Base-by-base conservation (phyloP, 1,284 basidiomycete genomes). In the Agroathelia rolfsii region DNA sequence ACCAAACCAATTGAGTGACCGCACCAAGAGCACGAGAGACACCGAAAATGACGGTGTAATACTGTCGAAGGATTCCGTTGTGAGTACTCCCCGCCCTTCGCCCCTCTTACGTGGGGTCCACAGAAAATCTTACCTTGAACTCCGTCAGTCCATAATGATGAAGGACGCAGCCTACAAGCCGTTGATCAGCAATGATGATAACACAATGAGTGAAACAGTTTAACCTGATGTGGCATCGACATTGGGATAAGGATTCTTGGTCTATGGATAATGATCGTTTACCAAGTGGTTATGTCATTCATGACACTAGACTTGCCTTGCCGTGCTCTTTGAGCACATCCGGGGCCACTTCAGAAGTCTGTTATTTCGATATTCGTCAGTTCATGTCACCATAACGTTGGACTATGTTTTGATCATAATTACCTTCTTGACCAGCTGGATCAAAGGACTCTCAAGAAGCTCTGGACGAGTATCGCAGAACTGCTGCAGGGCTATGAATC, bases 21-120 rank as follows among this genome's bases (percentile, higher is more conserved):
- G 72, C 75, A 35, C 85, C 85, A 41, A 88, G 58, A 32, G 84
- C 85, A 82, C 85, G 64, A 6, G 87, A 90, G 41, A 93, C 85
- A 58, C 89, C 90, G 49, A 95, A 94, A 47, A 94, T 88, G 41
- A 92, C 88, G 14, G 87, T 90, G 59, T 89, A 87, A 49, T 87
- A 87, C 76, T 82, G 41, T 6, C 7, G 35, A 29, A 17, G 31
- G 7, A 43, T n/a, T n/a, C n/a, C n/a, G n/a, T n/a, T n/a, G n/a
- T n/a, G n/a, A n/a, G n/a, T n/a, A n/a, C n/a, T n/a, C n/a, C n/a
- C n/a, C n/a, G n/a, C n/a, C n/a, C n/a, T n/a, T n/a, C n/a, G n/a
- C n/a, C n/a, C n/a, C n/a, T n/a, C n/a, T n/a, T n/a, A n/a, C n/a
- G n/a, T n/a, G n/a, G n/a, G n/a, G n/a, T n/a, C n/a, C n/a, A n/a